Evolutionary conservation across 345 rosid genomes (phyloP).

Genomic region (Balakata baccata): DNA sequence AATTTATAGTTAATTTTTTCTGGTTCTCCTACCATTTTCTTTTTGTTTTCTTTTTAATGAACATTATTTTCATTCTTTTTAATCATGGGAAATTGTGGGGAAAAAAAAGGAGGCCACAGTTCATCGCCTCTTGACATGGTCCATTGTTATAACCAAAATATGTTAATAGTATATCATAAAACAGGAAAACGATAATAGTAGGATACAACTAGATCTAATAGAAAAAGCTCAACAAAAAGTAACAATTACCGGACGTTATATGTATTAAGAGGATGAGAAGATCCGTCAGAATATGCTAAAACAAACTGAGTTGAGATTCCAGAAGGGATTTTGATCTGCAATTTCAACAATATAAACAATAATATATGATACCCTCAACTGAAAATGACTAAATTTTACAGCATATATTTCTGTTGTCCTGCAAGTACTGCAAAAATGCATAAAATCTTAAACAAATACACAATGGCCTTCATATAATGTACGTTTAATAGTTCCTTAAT

Average conservation of each 20-base stretch:
- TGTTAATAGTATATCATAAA: neutral
- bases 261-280: slow-evolving; percentile 64
- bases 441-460: neutral
- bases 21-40: neutral
- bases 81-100: neutral
- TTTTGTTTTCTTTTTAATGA: too few relatives aligned
- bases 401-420: neutral
- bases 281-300: slow-evolving; percentile 67
- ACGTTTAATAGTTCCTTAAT: neutral
- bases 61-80: neutral
- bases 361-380: neutral
- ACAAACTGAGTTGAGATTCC: slow-evolving; percentile 78
- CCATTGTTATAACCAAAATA: neutral
- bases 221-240: neutral
- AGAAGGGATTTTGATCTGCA: slow-evolving; percentile 83
- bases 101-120: neutral
- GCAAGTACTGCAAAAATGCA: neutral
- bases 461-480: neutral
- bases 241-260: slow-evolving; percentile 52
- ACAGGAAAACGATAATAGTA: neutral
- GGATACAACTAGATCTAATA: neutral
- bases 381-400: neutral
- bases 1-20: neutral
- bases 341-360: slow-evolving; percentile 13
- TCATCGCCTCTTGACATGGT: neutral